Conservation (phyloP, 257 asterid species). For the Ehretia macrophylla region DNA sequence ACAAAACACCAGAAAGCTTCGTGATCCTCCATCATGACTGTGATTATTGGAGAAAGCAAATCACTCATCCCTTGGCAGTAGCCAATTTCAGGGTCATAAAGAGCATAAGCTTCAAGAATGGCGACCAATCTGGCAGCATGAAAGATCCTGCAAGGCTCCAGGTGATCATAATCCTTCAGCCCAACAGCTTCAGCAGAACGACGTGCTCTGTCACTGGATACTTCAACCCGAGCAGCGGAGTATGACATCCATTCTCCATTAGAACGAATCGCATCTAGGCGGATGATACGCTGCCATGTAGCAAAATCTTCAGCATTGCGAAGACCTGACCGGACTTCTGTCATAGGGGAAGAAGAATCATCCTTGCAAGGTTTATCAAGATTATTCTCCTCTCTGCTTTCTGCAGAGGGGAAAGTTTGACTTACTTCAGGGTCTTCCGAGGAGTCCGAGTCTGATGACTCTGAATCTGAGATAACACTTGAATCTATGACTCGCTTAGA, state of each 20-base stretch:
- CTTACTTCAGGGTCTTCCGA: constrained; percentile 62
- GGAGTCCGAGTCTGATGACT: constrained; percentile 68
- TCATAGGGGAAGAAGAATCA: constrained; percentile 34
- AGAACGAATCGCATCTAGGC: constrained; percentile 86
- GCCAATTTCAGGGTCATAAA: constrained; percentile 82
- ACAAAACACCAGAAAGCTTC: constrained; percentile 99
- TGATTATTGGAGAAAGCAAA: constrained; percentile 72
- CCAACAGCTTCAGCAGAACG: constrained; percentile 71
- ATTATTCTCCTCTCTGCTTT: constrained; percentile 43
- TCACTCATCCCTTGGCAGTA: constrained; percentile 99
- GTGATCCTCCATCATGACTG: constrained; percentile 77
- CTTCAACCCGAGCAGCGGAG: constrained; percentile 46
- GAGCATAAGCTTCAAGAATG: constrained; percentile 90
- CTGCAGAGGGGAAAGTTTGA: constrained; percentile 52
- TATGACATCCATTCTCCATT: constrained; percentile 70
- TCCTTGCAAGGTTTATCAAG: constrained; percentile 18
- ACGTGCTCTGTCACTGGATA: constrained; percentile 56
- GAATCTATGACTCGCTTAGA: constrained; percentile 45
- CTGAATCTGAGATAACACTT: constrained; percentile 42
- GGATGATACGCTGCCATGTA: constrained; percentile 88
- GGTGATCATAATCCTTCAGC: constrained; percentile 75
- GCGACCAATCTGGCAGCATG: constrained; percentile 91
- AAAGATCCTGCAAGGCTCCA: constrained; percentile 57
- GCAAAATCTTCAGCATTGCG: constrained; percentile 55
- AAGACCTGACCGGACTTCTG: constrained; percentile 53